Evolutionary conservation across 306 rosid species (phyloP).

Genomic region (Medicago truncatula): MtrunA17r5.0-ANR NC_053042.1:31740501-31741000

Average conservation of each 20-base stretch:
- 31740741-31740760: constrained; percentile 75
- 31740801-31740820: constrained; percentile 71
- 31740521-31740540: constrained; percentile 67
- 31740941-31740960: too few relatives aligned
- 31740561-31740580: constrained; percentile 17
- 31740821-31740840: constrained; percentile 68
- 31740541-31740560: constrained; percentile 58
- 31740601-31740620: constrained; percentile 65
- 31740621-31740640: constrained; percentile 72
- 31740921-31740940: too few relatives aligned
- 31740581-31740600: constrained; percentile 54
- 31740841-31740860: constrained; percentile 68
- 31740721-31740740: constrained; percentile 51
- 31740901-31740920: background rate
- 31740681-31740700: background rate
- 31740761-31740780: constrained; percentile 66
- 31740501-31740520: constrained; percentile 75
- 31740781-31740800: constrained; percentile 66
- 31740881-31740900: background rate
- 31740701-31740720: constrained; percentile 1
- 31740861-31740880: constrained; percentile 73
- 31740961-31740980: too few relatives aligned
- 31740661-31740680: constrained; percentile 10
- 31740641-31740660: constrained; percentile 60
- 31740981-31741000: too few relatives aligned